phyloP scores from a whole-genome alignment of 2,329 filamentous ascomycete genomes.

The Immersiporthe knoxdaviesiana region DNA sequence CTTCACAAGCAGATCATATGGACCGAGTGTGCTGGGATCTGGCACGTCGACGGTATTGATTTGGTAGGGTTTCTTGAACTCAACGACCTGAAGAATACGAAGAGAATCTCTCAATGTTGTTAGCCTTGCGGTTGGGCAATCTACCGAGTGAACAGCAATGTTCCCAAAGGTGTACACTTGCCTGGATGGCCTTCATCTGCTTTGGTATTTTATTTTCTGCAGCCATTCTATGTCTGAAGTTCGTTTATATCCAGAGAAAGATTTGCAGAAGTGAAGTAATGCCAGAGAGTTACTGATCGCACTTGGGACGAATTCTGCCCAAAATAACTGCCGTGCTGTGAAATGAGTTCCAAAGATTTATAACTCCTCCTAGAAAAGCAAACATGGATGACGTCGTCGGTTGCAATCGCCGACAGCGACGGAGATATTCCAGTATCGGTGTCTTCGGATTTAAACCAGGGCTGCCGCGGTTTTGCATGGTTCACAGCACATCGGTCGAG shows the following conservation, averaged over 20 bases:
- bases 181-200: constrained; percentile 27
- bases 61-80: constrained; percentile 59
- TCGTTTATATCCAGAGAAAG: not conserved
- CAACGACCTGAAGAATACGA: constrained; percentile 34
- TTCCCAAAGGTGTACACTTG: not conserved
- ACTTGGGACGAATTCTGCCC: not conserved
- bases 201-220: constrained; percentile 11
- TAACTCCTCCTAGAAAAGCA: not conserved
- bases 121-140: not conserved
- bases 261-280: not conserved
- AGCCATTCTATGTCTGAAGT: not conserved
- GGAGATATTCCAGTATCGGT: not conserved
- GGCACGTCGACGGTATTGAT: constrained; percentile 55
- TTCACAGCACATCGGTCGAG: not conserved
- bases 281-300: not conserved
- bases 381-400: not conserved
- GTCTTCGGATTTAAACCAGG: not conserved
- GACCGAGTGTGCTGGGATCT: constrained; percentile 49
- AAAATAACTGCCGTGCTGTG: not conserved
- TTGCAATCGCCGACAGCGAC: not conserved
- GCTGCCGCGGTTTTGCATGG: not conserved
- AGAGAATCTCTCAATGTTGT: not conserved
- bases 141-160: not conserved
- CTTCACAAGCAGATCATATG: constrained; percentile 62
- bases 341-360: not conserved